Evolutionary conservation across 2,329 filamentous ascomycete species (phyloP), one percentile per base, ranked within the genome.

Genomic region (Incumbomyces delicatus): DNA sequence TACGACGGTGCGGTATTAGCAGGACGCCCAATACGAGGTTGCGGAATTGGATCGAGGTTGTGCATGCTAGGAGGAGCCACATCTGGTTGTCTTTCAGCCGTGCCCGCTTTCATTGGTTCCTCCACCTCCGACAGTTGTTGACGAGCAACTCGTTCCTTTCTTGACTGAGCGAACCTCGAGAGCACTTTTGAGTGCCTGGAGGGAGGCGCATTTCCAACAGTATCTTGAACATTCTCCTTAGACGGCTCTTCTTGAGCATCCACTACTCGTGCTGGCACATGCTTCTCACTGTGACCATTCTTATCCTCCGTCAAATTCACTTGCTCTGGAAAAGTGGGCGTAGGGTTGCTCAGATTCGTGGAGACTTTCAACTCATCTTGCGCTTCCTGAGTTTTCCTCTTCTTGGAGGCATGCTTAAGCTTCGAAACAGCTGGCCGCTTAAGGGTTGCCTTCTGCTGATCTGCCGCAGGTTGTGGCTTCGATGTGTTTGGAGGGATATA

Each of bases 31-130:
- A 50, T 40, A 29, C 76, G 75, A 11, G 86, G 88, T 56, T 95
- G 88, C 6, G 88, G 88, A 16, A 95, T 71, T 6, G 87, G 88
- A 47, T 84, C 80, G 1, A 96, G 71, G 17, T 86, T 87, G 61
- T 88, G 81, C 3, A 53, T 11, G 11, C 42, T 37, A n/a, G 36
- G 33, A 14, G 42, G 42, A 16, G 27, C 44, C 27, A 54, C 43
- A 30, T 50, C 61, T 56, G 50, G 59, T 59, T 41, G 8, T 8
- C 22, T 8, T 5, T 27, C 22, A 27, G 22, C 22, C 4, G 4
- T 27, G 39, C 29, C 16, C 20, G 51, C 51, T 29, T 46, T 37
- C 33, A 39, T 27, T 31, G 50, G 52, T 35, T 53, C 48, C 14
- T 42, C 42, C 20, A 48, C 36, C 29, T 37, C 32, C 22, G 16